Evolutionary conservation across 768 basidiomycete species (phyloP), one percentile per base, ranked within the genome.

Genomic region (Amanita phalloides): DNA sequence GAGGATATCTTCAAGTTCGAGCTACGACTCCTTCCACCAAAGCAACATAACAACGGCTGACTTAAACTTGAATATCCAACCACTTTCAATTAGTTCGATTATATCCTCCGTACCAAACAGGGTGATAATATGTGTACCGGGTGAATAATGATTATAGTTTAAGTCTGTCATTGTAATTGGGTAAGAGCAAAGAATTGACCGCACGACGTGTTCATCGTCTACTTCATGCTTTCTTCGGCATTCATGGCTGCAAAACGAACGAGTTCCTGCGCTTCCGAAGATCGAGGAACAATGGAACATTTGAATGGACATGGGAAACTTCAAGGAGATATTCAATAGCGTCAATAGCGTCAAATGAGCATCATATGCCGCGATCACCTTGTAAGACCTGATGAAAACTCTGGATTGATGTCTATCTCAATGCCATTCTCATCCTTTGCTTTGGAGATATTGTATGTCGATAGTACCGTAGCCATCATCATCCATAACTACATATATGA

Each of bases 391-490:
- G 26, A n/a, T 2, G 33, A 35, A 7, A 48, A 21, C 7, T 23
- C 13, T 11, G 32, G 8, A 9, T 48, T 33, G 36, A 48, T 21
- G 4, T 48, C 49, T 14, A 69, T 61, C 33, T 60, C 60, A 11
- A 58, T 54, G 1, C 70, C 69, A 10, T 56, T 47, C 10, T 57
- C 53, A 35, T 65, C 68, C n/a, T 39, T 39, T 1, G 62, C 57
- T 51, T 60, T 62, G 6, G 45, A 46, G 30, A 71, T 62, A 6
- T 57, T 57, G 39, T 65, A 60, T 2, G 61, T 55, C 3, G 68
- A 57, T n/a, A 69, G 54, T 10, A 70, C 54, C 11, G 60, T 61
- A 1, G 64, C 60, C 30, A 58, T 45, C 4, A 55, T 53, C 9
- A 62, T 55, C 60, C 58, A 60, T 11, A 61, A 51, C 49, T 50